Conservation (phyloP, 2,329 filamentous ascomycete genomes). For the Zarea fungicola region DNA sequence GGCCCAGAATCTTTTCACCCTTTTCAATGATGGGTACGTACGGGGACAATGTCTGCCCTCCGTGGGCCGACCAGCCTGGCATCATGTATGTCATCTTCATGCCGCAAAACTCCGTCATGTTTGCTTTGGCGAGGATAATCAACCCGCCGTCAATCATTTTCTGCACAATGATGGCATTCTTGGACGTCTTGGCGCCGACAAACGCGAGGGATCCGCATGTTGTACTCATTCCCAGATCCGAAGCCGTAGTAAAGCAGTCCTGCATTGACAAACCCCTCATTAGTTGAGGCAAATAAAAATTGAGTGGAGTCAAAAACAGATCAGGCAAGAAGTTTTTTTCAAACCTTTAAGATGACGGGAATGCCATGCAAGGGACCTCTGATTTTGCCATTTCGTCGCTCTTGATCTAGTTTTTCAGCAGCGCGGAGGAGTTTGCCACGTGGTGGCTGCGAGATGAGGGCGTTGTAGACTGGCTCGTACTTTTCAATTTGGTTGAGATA, state of each 20-base stretch:
- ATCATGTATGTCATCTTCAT: constrained; percentile 18
- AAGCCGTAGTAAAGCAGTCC: constrained; percentile 17
- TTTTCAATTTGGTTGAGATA: constrained; percentile 16
- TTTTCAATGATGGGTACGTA: constrained; percentile 21
- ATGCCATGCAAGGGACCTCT: constrained; percentile 21
- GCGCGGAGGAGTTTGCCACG: constrained; percentile 6
- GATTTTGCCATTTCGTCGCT: constrained; percentile 17
- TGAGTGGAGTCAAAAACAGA: neutral
- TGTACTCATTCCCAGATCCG: constrained; percentile 18
- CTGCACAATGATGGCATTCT: constrained; percentile 16
- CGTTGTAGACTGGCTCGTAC: constrained; percentile 14
- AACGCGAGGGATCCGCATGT: constrained; percentile 17
- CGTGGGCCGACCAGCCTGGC: constrained; percentile 20
- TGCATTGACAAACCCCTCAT: too few relatives aligned
- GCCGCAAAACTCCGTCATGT: constrained; percentile 19
- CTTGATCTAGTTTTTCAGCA: constrained; percentile 18
- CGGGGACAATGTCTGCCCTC: constrained; percentile 24
- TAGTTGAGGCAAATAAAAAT: too few relatives aligned
- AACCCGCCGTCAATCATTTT: constrained; percentile 17
- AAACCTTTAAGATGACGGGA: constrained; percentile 23
- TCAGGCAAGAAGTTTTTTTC: too few relatives aligned
- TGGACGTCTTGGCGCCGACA: constrained; percentile 9
- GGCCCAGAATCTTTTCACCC: constrained; percentile 15
- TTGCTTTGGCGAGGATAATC: constrained; percentile 20
- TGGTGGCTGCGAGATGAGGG: constrained; percentile 12